Base-by-base conservation (phyloP, 2,329 filamentous ascomycete genomes). In the Apiospora sp. region DNA sequence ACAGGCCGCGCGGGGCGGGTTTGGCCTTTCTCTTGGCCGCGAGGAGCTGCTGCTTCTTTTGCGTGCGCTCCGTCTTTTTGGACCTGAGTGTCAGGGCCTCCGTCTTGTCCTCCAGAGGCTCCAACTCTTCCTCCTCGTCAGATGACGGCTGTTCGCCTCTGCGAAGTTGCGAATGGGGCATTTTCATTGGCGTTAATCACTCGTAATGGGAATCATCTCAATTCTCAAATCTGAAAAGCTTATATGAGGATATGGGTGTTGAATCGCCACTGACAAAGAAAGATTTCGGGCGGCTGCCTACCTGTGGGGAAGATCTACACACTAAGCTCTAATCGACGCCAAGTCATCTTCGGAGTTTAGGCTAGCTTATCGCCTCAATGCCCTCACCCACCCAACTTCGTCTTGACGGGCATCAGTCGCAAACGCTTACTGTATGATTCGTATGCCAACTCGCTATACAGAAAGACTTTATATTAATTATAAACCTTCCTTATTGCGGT, bases 41-140 rank as follows among this genome's bases (percentile, higher is more conserved):
- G 71, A 80, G 83, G 75, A 83, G 84, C 72, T 84, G 80, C 74
- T 84, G 81, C 74, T 82, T 85, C 75, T 83, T 87, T 74, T 81
- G 80, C 24, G 76, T 79, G 44, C 88, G 85, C 75, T 87, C 84
- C 7, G 85, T 89, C 71, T 86, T 86, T 77, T 89, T 90, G 10
- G 87, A 90, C 68, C 80, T 84, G 34, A 88, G 81, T 0, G 82
- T 77, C 19, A 90, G 81, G 1, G 82, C 79, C 68, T 83, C 84
- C 3, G 88, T 90, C 68, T 78, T 80, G 71, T 81, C 80, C 41
- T 80, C 79, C n/a, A 82, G 83, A 73, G 87, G 86, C 41, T 87
- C 81, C 16, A 88, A 80, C 6, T 85, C 84, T 71, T 85, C 85
- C 5, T 85, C 83, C 22, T 46, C 70, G 19, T 64, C 58, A 19